These are phyloP conservation scores for Phytophthora nicotianae DNA, from an alignment of 352 stramenopile species.

Conservation along the genomic window DNA sequence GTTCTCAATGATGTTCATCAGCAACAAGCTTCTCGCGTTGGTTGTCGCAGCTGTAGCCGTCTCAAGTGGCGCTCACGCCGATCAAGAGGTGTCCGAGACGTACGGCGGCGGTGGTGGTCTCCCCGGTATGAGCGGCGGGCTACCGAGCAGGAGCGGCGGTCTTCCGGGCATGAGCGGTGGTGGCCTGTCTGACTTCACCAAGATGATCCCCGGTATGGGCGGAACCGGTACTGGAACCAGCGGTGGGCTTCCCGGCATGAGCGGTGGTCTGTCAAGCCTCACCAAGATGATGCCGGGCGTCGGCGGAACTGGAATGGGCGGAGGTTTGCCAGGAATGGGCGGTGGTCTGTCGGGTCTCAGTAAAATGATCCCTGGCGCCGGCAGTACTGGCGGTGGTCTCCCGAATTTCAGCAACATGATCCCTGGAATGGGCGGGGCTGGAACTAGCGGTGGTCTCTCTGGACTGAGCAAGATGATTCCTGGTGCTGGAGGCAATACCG, in stretches of 20 bases:
- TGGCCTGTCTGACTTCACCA: not conserved
- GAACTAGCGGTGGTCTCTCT: conserved; percentile 7
- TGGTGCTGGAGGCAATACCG: conserved; percentile 8
- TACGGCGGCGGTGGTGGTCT: conserved; percentile 4
- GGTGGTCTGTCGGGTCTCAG: not conserved
- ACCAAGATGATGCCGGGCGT: conserved; percentile 4
- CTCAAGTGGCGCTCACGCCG: not conserved
- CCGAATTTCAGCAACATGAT: conserved; percentile 7
- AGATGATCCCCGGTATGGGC: not conserved
- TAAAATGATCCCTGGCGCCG: too few relatives aligned
- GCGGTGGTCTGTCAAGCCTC: conserved; percentile 1
- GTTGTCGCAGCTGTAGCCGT: not conserved
- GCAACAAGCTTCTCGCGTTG: conserved; percentile 8
- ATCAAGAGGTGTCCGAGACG: not conserved
- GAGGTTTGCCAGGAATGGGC: not conserved
- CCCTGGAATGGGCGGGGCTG: not conserved
- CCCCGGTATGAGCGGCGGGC: not conserved
- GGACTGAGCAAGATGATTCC: conserved; percentile 12
- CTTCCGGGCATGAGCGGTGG: not conserved
- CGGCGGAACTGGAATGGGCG: not conserved
- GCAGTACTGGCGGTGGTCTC: not conserved
- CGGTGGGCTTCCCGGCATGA: conserved; percentile 1
- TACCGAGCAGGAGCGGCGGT: not conserved
- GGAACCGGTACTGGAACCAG: not conserved
- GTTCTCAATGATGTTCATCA: conserved; percentile 5